These are phyloP conservation scores for Buxus sempervirens DNA, from an alignment of 164 flowering plant genomes.

Conservation along the genomic window DNA sequence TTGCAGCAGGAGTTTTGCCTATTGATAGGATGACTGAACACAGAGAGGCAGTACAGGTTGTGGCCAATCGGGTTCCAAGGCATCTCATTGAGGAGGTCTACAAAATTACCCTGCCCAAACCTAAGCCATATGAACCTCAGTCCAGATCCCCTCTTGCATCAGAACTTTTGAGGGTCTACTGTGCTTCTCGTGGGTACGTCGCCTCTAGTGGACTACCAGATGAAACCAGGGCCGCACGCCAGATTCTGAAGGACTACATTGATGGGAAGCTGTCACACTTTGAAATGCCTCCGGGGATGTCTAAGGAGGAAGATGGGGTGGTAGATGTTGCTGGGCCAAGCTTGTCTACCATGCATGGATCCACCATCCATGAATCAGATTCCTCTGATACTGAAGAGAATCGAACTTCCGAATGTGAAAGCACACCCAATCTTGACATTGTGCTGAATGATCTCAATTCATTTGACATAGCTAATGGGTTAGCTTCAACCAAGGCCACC, in stretches of 20 bases:
- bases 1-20: slow-evolving; percentile 90
- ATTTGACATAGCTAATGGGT: slow-evolving; percentile 64
- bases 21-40: slow-evolving; percentile 92
- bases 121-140: slow-evolving; percentile 79
- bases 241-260: slow-evolving; percentile 80
- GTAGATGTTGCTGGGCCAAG: slow-evolving; percentile 18
- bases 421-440: slow-evolving; percentile 31
- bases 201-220: slow-evolving; percentile 90
- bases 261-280: slow-evolving; percentile 88
- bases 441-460: slow-evolving; percentile 64
- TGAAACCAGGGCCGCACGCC: slow-evolving; percentile 84
- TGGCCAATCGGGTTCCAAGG: slow-evolving; percentile 72
- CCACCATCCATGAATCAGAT: slow-evolving; percentile 26
- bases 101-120: slow-evolving; percentile 76
- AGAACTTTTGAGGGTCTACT: slow-evolving; percentile 71
- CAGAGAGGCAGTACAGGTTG: slow-evolving; percentile 83
- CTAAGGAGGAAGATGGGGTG: slow-evolving; percentile 21
- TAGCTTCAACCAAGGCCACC: slow-evolving; percentile 32
- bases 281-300: slow-evolving; percentile 66
- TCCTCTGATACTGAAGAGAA: slow-evolving; percentile 34
- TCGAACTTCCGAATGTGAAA: slow-evolving; percentile 17
- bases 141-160: slow-evolving; percentile 73
- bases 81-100: slow-evolving; percentile 59
- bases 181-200: slow-evolving; percentile 87
- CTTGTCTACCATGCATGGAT: slow-evolving; percentile 16